Evolutionary conservation across 306 rosid species (phyloP).

Genomic region (Astragalus glycyphyllos): DNA sequence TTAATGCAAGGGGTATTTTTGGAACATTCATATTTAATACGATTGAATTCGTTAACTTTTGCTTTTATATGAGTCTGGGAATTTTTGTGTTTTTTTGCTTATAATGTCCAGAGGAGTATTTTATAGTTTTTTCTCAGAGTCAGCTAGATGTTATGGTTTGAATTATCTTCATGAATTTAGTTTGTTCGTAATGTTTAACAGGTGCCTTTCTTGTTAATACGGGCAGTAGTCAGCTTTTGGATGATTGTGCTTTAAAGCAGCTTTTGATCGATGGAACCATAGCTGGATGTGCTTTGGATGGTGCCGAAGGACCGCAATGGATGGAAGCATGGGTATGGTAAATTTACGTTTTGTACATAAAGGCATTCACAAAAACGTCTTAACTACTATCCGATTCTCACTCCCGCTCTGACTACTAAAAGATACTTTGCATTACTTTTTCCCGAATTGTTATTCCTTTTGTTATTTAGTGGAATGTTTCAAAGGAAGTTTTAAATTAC

Average conservation of each 20-base stretch:
- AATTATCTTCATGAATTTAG: conserved; percentile 31
- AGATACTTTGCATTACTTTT: no score
- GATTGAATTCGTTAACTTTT: no score
- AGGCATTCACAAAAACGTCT: conserved; percentile 17
- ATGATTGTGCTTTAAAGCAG: conserved; percentile 98
- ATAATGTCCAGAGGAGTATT: no score
- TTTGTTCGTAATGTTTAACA: conserved; percentile 44
- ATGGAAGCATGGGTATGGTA: conserved; percentile 99
- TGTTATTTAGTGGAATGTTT: no score
- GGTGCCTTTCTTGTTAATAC: conserved; percentile 98
- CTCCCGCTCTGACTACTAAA: no score
- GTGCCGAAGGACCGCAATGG: conserved; percentile 99
- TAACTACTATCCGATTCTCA: conserved; percentile 7
- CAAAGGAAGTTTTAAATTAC: no score
- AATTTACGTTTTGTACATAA: conserved; percentile 32
- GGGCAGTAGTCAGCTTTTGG: conserved; percentile 92
- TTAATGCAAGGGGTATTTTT: no score
- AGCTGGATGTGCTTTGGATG: conserved; percentile 99
- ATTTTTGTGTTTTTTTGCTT: no score
- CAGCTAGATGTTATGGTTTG: conserved; percentile 8
- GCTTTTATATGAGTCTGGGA: no score
- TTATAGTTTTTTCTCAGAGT: conserved; percentile 15
- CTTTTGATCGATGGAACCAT: conserved; percentile 95
- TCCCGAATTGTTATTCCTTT: no score
- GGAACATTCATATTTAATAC: no score